A percentile compares a stretch with the other conserved stretches of the same genome.
These are phyloP conservation scores for Epichloe gansuensis DNA, from an alignment of 2,329 filamentous ascomycete species.

Conservation along the genomic window DNA sequence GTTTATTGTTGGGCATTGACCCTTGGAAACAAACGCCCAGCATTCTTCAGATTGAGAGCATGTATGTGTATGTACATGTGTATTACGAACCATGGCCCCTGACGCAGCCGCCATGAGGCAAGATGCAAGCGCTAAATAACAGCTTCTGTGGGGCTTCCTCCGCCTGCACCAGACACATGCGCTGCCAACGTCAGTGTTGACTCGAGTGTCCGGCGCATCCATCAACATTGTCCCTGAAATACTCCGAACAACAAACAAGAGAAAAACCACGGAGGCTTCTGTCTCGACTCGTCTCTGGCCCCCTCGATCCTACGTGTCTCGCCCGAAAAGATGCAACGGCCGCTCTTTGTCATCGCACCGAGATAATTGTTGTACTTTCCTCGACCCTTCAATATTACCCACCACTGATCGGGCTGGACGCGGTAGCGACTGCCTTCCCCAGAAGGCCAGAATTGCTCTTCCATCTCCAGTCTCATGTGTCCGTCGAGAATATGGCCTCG, in stretches of 20 bases:
- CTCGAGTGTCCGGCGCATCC: background rate
- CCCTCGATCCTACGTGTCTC: background rate
- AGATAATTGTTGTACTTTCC: slow-evolving; percentile 6
- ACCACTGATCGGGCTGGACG: background rate
- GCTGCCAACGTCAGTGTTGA: background rate
- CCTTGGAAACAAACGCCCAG: no score
- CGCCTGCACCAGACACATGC: no score
- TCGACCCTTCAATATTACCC: background rate
- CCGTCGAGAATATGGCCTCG: slow-evolving; percentile 19
- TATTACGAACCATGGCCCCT: no score
- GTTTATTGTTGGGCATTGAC: no score
- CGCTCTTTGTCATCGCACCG: background rate
- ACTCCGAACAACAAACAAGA: background rate
- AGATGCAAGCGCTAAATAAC: no score
- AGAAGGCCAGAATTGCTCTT: background rate
- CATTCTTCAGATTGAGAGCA: no score
- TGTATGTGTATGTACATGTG: no score
- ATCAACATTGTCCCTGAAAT: background rate
- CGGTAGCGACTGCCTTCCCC: background rate
- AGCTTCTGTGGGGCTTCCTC: no score
- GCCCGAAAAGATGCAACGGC: slow-evolving; percentile 4
- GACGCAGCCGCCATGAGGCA: no score
- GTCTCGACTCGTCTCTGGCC: background rate
- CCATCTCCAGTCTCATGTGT: background rate
- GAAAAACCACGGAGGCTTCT: background rate